Conservation (phyloP, 1,139 yeast genomes). For the Tardiomyces depauwii region DNA sequence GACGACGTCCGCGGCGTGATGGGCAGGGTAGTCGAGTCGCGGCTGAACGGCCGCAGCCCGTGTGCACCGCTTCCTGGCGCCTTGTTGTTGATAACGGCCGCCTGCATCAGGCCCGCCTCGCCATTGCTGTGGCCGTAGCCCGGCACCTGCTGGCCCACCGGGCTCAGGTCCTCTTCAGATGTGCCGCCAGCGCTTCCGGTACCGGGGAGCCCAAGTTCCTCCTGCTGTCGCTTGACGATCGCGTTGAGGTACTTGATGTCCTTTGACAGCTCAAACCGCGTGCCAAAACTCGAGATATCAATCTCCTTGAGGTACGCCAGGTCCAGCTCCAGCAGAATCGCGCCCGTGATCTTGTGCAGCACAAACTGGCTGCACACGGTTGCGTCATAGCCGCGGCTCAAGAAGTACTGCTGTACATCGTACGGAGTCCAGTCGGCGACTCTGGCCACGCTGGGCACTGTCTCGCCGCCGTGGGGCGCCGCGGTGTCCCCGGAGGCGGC, state of each 20-base stretch:
- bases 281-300: constrained; percentile 88
- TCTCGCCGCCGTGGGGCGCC: neutral
- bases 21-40: neutral
- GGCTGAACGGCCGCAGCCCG: neutral
- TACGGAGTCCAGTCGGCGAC: constrained; percentile 64
- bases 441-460: constrained; percentile 6
- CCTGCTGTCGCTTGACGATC: constrained; percentile 4
- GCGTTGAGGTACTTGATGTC: constrained; percentile 61
- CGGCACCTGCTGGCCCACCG: neutral
- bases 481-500: neutral
- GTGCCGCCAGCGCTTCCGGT: neutral
- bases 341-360: constrained; percentile 81
- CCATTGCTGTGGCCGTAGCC: neutral
- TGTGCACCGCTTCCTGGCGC: neutral
- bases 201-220: neutral
- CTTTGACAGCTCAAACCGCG: constrained; percentile 82
- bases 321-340: constrained; percentile 74
- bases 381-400: constrained; percentile 60
- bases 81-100: neutral
- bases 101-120: neutral
- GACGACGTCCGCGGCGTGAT: constrained; percentile 6
- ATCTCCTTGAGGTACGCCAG: constrained; percentile 78
- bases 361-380: constrained; percentile 68
- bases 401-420: constrained; percentile 72
- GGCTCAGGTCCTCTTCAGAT: neutral